Evolutionary conservation across 2,329 filamentous ascomycete species (phyloP).

Genomic region (Pseudopyricularia cyperi): DNA sequence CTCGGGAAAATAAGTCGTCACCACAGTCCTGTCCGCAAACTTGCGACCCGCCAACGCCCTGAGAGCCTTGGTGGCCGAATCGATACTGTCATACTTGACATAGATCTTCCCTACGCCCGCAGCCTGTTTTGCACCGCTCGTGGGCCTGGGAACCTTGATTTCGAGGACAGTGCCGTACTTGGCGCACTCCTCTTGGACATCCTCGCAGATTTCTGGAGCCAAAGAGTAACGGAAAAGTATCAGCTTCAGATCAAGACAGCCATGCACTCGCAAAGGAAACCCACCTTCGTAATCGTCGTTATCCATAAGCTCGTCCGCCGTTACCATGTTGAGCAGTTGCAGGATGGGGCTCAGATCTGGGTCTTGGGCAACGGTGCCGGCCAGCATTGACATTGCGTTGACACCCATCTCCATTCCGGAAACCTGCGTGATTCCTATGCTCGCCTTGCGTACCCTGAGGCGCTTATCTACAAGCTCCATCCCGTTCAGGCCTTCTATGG

Average conservation of each 20-base stretch:
- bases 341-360: conserved; percentile 73
- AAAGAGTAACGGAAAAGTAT: neutral
- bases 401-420: conserved; percentile 89
- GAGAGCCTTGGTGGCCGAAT: conserved; percentile 72
- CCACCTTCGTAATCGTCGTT: conserved; percentile 87
- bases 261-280: neutral
- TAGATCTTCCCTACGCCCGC: conserved; percentile 95
- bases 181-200: conserved; percentile 81
- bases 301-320: conserved; percentile 85
- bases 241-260: conserved; percentile 18
- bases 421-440: conserved; percentile 87
- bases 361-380: conserved; percentile 71
- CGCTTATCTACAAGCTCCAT: conserved; percentile 85
- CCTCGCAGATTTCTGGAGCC: conserved; percentile 77
- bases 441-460: conserved; percentile 77
- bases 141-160: conserved; percentile 86
- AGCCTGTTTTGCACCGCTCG: conserved; percentile 68
- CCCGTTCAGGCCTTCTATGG: conserved; percentile 79
- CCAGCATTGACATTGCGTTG: conserved; percentile 95
- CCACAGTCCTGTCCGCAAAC: conserved; percentile 91
- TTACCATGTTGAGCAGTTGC: conserved; percentile 97
- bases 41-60: conserved; percentile 87
- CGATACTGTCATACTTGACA: conserved; percentile 75
- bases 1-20: conserved; percentile 93
- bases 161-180: conserved; percentile 80